A percentile compares a stretch with the other conserved stretches of the same genome.
Evolutionary conservation across 169 alveolate species (phyloP).

Genomic region (Plasmodium berghei): DNA sequence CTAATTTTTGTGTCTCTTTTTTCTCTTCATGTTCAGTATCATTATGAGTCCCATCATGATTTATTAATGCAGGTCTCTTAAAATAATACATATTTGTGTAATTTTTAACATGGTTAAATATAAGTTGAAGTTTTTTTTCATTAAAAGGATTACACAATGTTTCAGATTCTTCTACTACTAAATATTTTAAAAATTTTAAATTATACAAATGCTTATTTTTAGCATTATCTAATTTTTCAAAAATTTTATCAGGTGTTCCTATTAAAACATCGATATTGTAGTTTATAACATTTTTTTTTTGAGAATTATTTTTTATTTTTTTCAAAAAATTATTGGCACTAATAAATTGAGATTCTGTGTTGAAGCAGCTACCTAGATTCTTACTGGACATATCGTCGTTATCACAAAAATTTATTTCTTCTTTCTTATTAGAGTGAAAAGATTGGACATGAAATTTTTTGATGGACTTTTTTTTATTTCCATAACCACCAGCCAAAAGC

Average conservation of each 20-base stretch:
- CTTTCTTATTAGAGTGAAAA: not conserved
- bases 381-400: not conserved
- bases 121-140: conserved; percentile 58
- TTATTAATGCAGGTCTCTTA: not conserved
- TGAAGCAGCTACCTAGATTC: not conserved
- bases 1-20: not conserved
- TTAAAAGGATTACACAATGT: conserved; percentile 67
- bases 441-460: conserved; percentile 38
- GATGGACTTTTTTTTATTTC: conserved; percentile 58
- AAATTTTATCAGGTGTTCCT: conserved; percentile 77
- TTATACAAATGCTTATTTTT: conserved; percentile 75
- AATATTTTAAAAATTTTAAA: conserved; percentile 72
- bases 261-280: conserved; percentile 58
- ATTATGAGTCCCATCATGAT: not conserved
- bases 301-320: conserved; percentile 15
- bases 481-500: conserved; percentile 62
- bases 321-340: conserved; percentile 9
- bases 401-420: not conserved
- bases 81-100: conserved; percentile 75
- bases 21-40: not conserved
- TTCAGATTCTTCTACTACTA: conserved; percentile 64
- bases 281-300: conserved; percentile 18
- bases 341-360: conserved; percentile 6
- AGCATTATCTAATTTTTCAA: conserved; percentile 67
- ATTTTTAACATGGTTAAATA: conserved; percentile 53